Evolutionary conservation across 2,329 filamentous ascomycete species (phyloP).

Genomic region (Penicillium sp.): DNA sequence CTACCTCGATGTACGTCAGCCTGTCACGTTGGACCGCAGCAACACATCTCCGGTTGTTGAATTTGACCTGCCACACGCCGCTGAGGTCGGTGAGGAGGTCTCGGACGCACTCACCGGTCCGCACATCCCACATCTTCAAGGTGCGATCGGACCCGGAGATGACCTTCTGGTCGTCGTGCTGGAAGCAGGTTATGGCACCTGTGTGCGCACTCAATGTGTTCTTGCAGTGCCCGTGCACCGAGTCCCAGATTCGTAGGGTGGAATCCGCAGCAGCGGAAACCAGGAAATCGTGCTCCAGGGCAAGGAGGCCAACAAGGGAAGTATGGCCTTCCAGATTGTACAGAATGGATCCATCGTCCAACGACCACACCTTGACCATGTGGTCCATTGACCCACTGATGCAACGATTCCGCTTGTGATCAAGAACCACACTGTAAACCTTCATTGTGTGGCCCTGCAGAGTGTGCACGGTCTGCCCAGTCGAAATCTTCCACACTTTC

Average conservation of each 20-base stretch:
- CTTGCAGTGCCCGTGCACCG: slow-evolving; percentile 84
- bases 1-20: slow-evolving; percentile 92
- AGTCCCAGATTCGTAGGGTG: slow-evolving; percentile 94
- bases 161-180: slow-evolving; percentile 94
- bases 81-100: slow-evolving; percentile 89
- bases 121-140: slow-evolving; percentile 97
- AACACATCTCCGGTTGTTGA: slow-evolving; percentile 91
- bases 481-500: slow-evolving; percentile 95
- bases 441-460: slow-evolving; percentile 85
- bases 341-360: slow-evolving; percentile 77
- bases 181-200: slow-evolving; percentile 96
- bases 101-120: slow-evolving; percentile 84
- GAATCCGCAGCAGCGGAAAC: slow-evolving; percentile 95
- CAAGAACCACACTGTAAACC: slow-evolving; percentile 94
- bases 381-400: slow-evolving; percentile 99
- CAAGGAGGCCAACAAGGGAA: slow-evolving; percentile 84
- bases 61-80: slow-evolving; percentile 99
- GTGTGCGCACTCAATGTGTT: slow-evolving; percentile 89
- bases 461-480: slow-evolving; percentile 78
- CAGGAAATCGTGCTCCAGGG: slow-evolving; percentile 81
- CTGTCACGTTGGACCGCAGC: slow-evolving; percentile 91
- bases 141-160: slow-evolving; percentile 94
- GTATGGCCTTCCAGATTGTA: slow-evolving; percentile 91
- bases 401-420: slow-evolving; percentile 86
- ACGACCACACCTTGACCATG: slow-evolving; percentile 94